Evolutionary conservation across 2,329 filamentous ascomycete genomes (phyloP).

Genomic region (Periconia macrospinosa): DNA sequence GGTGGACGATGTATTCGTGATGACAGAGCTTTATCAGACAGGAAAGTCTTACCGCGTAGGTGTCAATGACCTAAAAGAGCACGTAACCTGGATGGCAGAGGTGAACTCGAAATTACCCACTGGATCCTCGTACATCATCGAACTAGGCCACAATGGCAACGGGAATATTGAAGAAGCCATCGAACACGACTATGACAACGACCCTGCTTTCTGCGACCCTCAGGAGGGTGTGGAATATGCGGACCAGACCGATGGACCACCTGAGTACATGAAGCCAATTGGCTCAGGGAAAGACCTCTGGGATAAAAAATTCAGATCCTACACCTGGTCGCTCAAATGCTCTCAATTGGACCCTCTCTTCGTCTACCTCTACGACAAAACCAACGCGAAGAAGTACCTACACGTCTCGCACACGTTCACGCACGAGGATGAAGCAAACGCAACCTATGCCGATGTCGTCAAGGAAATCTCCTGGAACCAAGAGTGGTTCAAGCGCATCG

Average conservation of each 20-base stretch:
- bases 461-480: conserved; percentile 63
- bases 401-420: conserved; percentile 49
- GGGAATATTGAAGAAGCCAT: conserved; percentile 29
- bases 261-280: conserved; percentile 48
- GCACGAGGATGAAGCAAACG: conserved; percentile 60
- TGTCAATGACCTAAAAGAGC: conserved; percentile 21
- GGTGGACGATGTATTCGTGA: conserved; percentile 63
- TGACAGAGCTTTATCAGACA: conserved; percentile 44
- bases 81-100: conserved; percentile 23
- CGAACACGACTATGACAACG: conserved; percentile 19
- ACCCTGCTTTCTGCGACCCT: conserved; percentile 27
- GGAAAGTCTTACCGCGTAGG: conserved; percentile 51
- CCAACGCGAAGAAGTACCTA: conserved; percentile 55
- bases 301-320: conserved; percentile 42
- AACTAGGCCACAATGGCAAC: conserved; percentile 33
- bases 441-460: conserved; percentile 57
- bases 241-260: conserved; percentile 40
- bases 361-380: conserved; percentile 52
- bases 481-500: conserved; percentile 57
- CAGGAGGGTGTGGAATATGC: conserved; percentile 37
- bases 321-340: conserved; percentile 52
- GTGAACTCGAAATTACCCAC: conserved; percentile 23
- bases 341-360: conserved; percentile 52
- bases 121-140: conserved; percentile 24
- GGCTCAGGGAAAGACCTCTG: conserved; percentile 38